Conservation (phyloP, 1,139 yeast species). For the Debaryomyces sp. region DNA sequence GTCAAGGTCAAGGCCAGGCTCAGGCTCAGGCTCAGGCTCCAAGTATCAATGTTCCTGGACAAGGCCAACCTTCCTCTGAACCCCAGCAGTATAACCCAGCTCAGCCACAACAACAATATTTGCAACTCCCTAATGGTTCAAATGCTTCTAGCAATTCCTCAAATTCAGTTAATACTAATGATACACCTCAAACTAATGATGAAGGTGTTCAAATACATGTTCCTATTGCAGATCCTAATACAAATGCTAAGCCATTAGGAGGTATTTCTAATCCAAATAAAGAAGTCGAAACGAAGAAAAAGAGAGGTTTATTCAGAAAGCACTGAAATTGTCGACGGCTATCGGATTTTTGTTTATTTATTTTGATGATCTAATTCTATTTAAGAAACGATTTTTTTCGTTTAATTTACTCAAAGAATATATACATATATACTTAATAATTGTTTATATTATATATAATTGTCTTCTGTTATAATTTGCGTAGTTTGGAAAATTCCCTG, state of each 20-base stretch:
- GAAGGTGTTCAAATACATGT: constrained; percentile 16
- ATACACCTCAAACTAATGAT: constrained; percentile 30
- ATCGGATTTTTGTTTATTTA: not conserved
- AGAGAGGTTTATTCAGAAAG: constrained; percentile 37
- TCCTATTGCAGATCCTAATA: constrained; percentile 18
- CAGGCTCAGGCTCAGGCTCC: constrained; percentile 4
- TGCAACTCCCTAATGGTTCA: constrained; percentile 28
- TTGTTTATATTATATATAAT: not conserved
- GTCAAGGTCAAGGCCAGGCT: constrained; percentile 12
- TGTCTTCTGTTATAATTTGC: not conserved
- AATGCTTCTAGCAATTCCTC: constrained; percentile 32
- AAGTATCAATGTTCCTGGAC: constrained; percentile 10
- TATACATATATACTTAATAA: not conserved
- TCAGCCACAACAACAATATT: constrained; percentile 15
- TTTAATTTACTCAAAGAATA: not conserved
- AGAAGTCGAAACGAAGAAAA: constrained; percentile 23
- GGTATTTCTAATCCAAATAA: constrained; percentile 25
- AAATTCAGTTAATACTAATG: constrained; percentile 26
- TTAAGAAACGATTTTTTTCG: not conserved
- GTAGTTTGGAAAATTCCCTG: not conserved
- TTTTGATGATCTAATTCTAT: constrained; percentile 3
- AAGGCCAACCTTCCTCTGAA: constrained; percentile 1
- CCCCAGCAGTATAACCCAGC: constrained; percentile 5
- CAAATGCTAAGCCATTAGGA: constrained; percentile 43
- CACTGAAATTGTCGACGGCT: constrained; percentile 7